phyloP scores from a whole-genome alignment of 805 yeast genomes.

The Saccharomycopsis schoenii region DNA sequence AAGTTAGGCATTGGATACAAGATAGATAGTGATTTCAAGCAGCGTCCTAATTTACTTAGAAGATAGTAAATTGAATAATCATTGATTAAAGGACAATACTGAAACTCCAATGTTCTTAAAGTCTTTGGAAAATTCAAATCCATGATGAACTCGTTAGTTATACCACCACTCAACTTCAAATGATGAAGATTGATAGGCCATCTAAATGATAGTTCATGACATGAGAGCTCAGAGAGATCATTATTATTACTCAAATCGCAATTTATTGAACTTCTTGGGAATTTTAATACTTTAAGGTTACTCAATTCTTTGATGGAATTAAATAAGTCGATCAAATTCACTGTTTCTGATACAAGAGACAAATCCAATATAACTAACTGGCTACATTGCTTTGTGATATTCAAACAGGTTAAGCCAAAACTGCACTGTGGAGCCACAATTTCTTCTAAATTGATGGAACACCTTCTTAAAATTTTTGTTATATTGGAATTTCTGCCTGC shows the following conservation, averaged over 20 bases:
- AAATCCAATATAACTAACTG: slow-evolving; percentile 60
- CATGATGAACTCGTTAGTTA: slow-evolving; percentile 67
- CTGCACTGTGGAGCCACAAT: slow-evolving; percentile 92
- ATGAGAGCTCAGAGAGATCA: slow-evolving; percentile 23
- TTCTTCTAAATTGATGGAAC: slow-evolving; percentile 50
- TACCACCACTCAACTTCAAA: slow-evolving; percentile 80
- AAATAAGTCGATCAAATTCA: slow-evolving; percentile 73
- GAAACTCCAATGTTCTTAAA: slow-evolving; percentile 61
- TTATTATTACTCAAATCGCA: slow-evolving; percentile 27
- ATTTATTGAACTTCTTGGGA: slow-evolving; percentile 79
- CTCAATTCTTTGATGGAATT: slow-evolving; percentile 55
- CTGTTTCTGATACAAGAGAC: slow-evolving; percentile 82
- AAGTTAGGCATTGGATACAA: slow-evolving; percentile 86
- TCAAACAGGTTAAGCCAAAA: slow-evolving; percentile 83
- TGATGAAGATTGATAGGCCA: slow-evolving; percentile 80
- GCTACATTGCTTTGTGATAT: slow-evolving; percentile 67
- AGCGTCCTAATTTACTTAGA: slow-evolving; percentile 54
- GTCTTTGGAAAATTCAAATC: slow-evolving; percentile 64
- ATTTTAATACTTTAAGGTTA: slow-evolving; percentile 62
- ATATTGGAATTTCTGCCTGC: slow-evolving; percentile 87
- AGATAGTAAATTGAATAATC: slow-evolving; percentile 56
- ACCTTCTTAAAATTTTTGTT: slow-evolving; percentile 70
- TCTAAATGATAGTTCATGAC: slow-evolving; percentile 28
- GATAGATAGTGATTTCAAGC: slow-evolving; percentile 52
- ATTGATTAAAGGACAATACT: slow-evolving; percentile 76